Percentiles rank a stretch among this genome's conserved stretches.
Evolutionary conservation across 2,329 filamentous ascomycete species (phyloP).

Genomic region (Colletotrichum sp.): DNA sequence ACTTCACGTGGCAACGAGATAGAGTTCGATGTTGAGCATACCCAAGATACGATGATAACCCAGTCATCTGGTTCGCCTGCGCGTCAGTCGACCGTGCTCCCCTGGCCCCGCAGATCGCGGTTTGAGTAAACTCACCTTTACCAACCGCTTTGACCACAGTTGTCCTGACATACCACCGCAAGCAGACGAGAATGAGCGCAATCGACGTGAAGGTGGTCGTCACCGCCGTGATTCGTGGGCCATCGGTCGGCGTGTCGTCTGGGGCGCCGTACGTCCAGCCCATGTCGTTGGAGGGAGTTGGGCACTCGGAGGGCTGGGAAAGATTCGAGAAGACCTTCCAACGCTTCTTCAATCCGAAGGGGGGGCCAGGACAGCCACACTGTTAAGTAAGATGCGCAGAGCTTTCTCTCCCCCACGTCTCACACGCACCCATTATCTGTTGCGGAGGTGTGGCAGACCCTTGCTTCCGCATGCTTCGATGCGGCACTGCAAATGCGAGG

Average conservation of each 20-base stretch:
- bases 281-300: constrained; percentile 26
- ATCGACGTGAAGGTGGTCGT: constrained; percentile 31
- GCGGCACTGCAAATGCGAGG: neutral
- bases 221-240: constrained; percentile 34
- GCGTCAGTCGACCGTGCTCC: neutral
- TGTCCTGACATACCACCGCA: constrained; percentile 38
- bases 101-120: neutral
- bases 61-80: constrained; percentile 16
- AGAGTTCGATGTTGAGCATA: constrained; percentile 19
- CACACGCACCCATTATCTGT: neutral
- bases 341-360: neutral
- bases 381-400: neutral
- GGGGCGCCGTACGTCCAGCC: constrained; percentile 42
- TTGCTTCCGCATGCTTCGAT: neutral
- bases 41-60: constrained; percentile 28
- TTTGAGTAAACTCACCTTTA: constrained; percentile 7
- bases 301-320: neutral
- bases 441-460: neutral
- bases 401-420: neutral
- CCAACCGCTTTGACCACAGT: constrained; percentile 38
- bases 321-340: neutral
- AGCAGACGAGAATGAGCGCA: constrained; percentile 33
- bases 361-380: neutral
- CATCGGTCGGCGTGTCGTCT: constrained; percentile 36
- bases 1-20: neutral